Percentiles rank a stretch among this genome's conserved stretches.
Evolutionary conservation across 306 rosid species (phyloP).

Genomic region (Bauhinia variegata): DNA sequence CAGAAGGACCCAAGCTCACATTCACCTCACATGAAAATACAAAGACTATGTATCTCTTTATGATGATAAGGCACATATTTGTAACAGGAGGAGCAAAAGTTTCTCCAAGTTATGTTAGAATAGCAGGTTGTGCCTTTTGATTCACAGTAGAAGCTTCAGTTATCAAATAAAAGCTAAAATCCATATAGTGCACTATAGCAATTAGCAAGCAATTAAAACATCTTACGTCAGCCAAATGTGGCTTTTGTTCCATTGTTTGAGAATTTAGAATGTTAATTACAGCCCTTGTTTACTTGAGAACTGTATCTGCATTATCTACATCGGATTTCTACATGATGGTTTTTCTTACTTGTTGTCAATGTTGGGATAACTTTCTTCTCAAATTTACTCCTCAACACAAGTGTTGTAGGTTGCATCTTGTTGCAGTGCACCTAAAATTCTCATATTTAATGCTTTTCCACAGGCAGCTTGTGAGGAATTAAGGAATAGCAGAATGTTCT

Average conservation of each 20-base stretch:
- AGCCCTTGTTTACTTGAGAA: too few species aligned
- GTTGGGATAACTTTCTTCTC: not conserved
- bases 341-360: not conserved
- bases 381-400: not conserved
- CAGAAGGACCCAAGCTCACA: not conserved
- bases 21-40: not conserved
- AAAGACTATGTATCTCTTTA: not conserved
- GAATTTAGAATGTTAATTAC: not conserved
- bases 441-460: constrained; percentile 28
- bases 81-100: not conserved
- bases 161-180: not conserved
- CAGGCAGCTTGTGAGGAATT: constrained; percentile 84
- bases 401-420: not conserved
- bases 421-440: constrained; percentile 12
- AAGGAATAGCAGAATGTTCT: constrained; percentile 74
- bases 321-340: not conserved
- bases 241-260: not conserved
- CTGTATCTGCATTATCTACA: not conserved
- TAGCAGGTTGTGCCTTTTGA: not conserved
- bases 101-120: not conserved
- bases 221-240: not conserved
- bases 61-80: too few species aligned
- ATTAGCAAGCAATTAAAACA: constrained; percentile 1
- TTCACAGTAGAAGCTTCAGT: not conserved
- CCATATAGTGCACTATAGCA: not conserved